These are phyloP conservation scores for Penicillium bovifimosum DNA, from an alignment of 495 filamentous ascomycete species.

Conservation along the genomic window DNA sequence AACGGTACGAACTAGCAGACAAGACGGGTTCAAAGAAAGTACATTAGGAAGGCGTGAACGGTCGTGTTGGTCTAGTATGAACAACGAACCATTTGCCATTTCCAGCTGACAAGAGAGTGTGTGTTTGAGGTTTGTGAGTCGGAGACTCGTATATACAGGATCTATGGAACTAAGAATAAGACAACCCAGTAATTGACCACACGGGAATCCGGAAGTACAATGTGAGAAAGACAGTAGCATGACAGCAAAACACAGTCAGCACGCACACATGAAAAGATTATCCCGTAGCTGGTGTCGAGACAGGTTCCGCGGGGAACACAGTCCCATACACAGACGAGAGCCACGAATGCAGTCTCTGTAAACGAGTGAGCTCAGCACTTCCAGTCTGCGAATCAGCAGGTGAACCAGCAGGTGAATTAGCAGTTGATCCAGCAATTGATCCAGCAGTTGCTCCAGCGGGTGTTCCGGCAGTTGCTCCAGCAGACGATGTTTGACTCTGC, in stretches of 20 bases:
- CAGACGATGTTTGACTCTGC: constrained; percentile 12
- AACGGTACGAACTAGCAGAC: no score
- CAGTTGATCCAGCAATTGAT: no score
- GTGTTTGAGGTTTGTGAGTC: no score
- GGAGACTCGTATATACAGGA: no score
- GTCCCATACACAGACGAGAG: constrained; percentile 2
- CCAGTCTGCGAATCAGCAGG: neutral
- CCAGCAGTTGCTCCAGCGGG: no score
- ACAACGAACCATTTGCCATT: neutral
- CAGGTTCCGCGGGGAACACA: neutral
- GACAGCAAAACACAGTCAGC: neutral
- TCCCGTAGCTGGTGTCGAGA: no score
- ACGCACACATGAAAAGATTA: neutral
- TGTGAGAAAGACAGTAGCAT: neutral
- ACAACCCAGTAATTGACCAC: neutral
- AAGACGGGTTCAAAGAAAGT: neutral
- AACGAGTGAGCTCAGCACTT: neutral
- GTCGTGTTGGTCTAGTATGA: neutral
- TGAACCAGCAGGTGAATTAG: constrained; percentile 10
- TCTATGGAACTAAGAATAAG: neutral
- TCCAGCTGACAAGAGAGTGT: neutral
- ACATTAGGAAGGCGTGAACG: neutral
- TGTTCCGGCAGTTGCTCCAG: no score
- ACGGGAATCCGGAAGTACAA: neutral
- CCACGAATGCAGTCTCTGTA: neutral